Conservation (phyloP, 371 early-diverging fungal species). For the Syncephalastrum sp. region DNA sequence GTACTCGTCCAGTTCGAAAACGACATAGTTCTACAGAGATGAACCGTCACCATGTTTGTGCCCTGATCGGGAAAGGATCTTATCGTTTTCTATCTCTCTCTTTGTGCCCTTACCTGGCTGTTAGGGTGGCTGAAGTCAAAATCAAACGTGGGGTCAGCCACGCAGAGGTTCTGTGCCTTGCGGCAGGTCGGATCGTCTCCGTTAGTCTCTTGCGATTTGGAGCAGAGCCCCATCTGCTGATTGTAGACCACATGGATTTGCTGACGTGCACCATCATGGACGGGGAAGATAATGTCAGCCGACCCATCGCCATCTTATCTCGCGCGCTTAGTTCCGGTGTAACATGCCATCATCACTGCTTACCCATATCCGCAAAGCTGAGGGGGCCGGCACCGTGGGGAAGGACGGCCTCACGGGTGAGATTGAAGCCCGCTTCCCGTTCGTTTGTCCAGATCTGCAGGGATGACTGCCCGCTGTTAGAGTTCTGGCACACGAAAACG, state of each 20-base stretch:
- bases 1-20: conserved; percentile 41
- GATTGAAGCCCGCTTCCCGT: conserved; percentile 58
- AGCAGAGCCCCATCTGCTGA: conserved; percentile 79
- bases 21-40: conserved; percentile 37
- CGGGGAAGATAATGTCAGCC: conserved; percentile 80
- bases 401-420: conserved; percentile 56
- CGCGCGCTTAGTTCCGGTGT: conserved; percentile 3
- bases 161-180: conserved; percentile 65
- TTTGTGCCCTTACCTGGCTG: conserved; percentile 35
- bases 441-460: conserved; percentile 82
- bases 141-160: conserved; percentile 67
- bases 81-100: not conserved
- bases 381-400: conserved; percentile 78
- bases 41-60: too few relatives aligned
- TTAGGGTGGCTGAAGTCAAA: conserved; percentile 57
- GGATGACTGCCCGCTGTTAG: conserved; percentile 29
- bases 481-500: conserved; percentile 74
- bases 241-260: conserved; percentile 82
- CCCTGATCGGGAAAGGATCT: too few relatives aligned
- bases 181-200: conserved; percentile 51
- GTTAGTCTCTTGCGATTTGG: conserved; percentile 33
- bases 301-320: conserved; percentile 80
- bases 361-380: conserved; percentile 83
- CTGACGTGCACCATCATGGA: conserved; percentile 56
- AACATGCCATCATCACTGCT: conserved; percentile 5